Evolutionary conservation across 495 filamentous ascomycete genomes (phyloP), one percentile per base, ranked within the genome.

Genomic region (Articulospora tetracladia): DNA sequence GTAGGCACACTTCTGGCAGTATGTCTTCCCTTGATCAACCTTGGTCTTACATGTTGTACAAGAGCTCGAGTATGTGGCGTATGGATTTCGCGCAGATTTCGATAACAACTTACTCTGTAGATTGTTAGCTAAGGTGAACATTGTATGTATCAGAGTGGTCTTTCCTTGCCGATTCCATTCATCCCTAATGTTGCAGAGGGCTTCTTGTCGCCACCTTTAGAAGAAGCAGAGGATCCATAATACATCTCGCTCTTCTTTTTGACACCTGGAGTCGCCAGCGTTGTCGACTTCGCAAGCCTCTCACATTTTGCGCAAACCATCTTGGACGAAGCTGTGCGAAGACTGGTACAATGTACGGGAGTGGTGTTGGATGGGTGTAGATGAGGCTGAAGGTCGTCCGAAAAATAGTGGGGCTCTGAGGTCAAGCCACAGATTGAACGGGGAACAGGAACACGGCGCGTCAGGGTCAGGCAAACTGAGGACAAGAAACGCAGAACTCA

Each of bases 221-320:
- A 79, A 23, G 62, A 64, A 3, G 78, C 77, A 1, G 83, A 73
- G 0, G 85, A 88, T 53, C 86, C 86, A 67, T 85, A 81, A 75
- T 90, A 90, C 77, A 89, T 83, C 36, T 90, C 86, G 68, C 72
- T 82, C 73, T 86, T 88, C 70, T 81, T 83, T 70, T 90, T 88
- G 64, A 90, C 86, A 30, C 78, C 79, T 0, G 86, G 86, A 0
- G 86, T 89, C 58, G 84, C 84, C 48, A 90, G 81, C 26, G 83
- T 76, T 22, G 86, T 89, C 48, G 74, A 69, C 72, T 85, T 84
- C 53, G 79, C 72, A 30, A 81, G 79, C 63, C 84, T 85, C 62
- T 83, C 76, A 64, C 86, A 90, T 77, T 86, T 87, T 55, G 77
- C 69, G 75, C 86, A 90, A 19, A 90, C 86, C 86, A 90, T 89